These are phyloP conservation scores for Leccinum disarticulatum DNA, from an alignment of 768 basidiomycete genomes.

Conservation along the genomic window DNA sequence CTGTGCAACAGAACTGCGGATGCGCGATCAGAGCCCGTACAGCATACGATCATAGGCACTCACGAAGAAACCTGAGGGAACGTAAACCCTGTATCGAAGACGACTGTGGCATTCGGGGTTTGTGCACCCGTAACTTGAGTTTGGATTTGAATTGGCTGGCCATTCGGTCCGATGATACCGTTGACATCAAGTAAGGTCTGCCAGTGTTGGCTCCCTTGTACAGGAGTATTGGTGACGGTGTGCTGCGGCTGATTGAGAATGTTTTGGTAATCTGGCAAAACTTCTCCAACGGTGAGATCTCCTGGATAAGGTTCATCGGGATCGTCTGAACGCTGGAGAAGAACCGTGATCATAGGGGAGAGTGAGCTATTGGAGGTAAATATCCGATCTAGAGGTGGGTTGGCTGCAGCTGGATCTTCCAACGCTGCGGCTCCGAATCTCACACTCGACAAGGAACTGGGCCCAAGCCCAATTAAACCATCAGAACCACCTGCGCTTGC, in stretches of 20 bases:
- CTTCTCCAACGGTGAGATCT: slow-evolving; percentile 61
- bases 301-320: slow-evolving; percentile 53
- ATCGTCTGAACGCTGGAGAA: slow-evolving; percentile 61
- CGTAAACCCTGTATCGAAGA: slow-evolving; percentile 72
- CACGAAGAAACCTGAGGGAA: slow-evolving; percentile 61
- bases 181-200: slow-evolving; percentile 60
- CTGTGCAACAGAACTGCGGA: slow-evolving; percentile 48
- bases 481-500: slow-evolving; percentile 10
- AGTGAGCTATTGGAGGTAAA: slow-evolving; percentile 58
- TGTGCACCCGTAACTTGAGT: slow-evolving; percentile 47
- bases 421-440: slow-evolving; percentile 18
- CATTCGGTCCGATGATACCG: slow-evolving; percentile 63
- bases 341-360: slow-evolving; percentile 61
- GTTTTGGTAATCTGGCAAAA: slow-evolving; percentile 47
- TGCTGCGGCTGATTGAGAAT: slow-evolving; percentile 54
- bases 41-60: slow-evolving; percentile 11
- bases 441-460: slow-evolving; percentile 54
- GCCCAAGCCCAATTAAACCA: slow-evolving; percentile 60
- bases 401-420: slow-evolving; percentile 40
- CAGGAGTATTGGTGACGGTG: slow-evolving; percentile 41
- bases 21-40: slow-evolving; percentile 14
- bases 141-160: slow-evolving; percentile 43
- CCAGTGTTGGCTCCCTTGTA: slow-evolving; percentile 57
- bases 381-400: slow-evolving; percentile 61
- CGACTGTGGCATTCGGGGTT: slow-evolving; percentile 50